A percentile compares a stretch with the other conserved stretches of the same genome.
Evolutionary conservation across 2,329 filamentous ascomycete genomes (phyloP).

Genomic region (Fusarium sulawesiense): DNA sequence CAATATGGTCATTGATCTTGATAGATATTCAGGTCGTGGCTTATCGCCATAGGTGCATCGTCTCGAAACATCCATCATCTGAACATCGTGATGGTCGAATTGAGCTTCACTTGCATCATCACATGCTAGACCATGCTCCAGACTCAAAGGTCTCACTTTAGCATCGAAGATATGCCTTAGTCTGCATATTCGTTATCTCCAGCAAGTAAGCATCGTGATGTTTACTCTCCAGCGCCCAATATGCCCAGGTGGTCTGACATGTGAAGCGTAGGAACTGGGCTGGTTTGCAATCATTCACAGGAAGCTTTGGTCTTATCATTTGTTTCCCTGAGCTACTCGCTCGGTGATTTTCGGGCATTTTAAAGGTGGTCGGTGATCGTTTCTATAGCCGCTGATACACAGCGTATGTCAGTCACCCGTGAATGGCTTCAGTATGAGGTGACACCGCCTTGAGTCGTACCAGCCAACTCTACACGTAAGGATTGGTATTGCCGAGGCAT

Average conservation of each 20-base stretch:
- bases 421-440: constrained; percentile 39
- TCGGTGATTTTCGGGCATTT: constrained; percentile 1
- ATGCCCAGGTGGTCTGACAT: constrained; percentile 17
- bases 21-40: constrained; percentile 28
- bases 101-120: constrained; percentile 13
- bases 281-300: not conserved
- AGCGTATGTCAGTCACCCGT: constrained; percentile 3
- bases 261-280: constrained; percentile 7
- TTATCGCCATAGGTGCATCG: constrained; percentile 4
- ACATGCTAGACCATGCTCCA: constrained; percentile 1
- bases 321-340: not conserved
- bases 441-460: constrained; percentile 38
- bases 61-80: constrained; percentile 13
- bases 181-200: not conserved
- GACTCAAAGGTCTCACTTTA: constrained; percentile 10
- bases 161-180: not conserved
- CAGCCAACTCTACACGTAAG: constrained; percentile 21
- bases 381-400: constrained; percentile 19
- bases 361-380: constrained; percentile 4
- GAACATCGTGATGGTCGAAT: not conserved
- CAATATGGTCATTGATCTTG: constrained; percentile 19
- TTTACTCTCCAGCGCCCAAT: not conserved
- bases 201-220: not conserved
- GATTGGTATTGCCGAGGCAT: constrained; percentile 6
- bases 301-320: not conserved